These are phyloP conservation scores for Fomitopsis betulina DNA, from an alignment of 1,284 basidiomycete species.

Conservation along the genomic window DNA sequence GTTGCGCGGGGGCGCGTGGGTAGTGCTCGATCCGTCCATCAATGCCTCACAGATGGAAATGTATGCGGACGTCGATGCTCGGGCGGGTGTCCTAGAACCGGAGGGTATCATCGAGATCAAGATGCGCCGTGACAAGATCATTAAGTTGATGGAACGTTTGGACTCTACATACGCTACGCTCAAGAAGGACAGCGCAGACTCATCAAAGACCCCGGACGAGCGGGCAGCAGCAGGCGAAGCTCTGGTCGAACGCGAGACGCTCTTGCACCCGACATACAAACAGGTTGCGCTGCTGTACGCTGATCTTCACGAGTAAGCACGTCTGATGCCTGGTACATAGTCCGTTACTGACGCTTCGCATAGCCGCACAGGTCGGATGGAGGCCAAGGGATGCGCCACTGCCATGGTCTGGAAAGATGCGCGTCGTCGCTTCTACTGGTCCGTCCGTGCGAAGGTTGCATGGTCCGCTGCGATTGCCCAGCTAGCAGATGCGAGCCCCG, in stretches of 20 bases:
- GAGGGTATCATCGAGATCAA: conserved; percentile 97
- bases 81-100: conserved; percentile 96
- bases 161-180: conserved; percentile 82
- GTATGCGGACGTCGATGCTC: conserved; percentile 94
- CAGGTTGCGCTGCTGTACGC: conserved; percentile 94
- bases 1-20: conserved; percentile 98
- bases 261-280: conserved; percentile 88
- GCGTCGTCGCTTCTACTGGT: conserved; percentile 95
- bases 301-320: conserved; percentile 88
- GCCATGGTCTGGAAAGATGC: conserved; percentile 84
- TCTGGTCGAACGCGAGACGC: conserved; percentile 76
- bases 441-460: conserved; percentile 76
- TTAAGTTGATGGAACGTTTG: conserved; percentile 90
- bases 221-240: conserved; percentile 65
- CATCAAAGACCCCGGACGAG: conserved; percentile 68
- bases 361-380: conserved; percentile 94
- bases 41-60: conserved; percentile 98
- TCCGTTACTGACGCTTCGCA: conserved; percentile 13
- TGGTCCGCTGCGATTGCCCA: conserved; percentile 56
- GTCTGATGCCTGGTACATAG: neutral
- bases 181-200: conserved; percentile 78
- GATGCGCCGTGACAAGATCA: conserved; percentile 88
- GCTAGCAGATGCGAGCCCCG: conserved; percentile 60
- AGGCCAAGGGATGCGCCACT: conserved; percentile 93
- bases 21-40: conserved; percentile 97